Percentiles rank a stretch among this genome's conserved stretches.
Evolutionary conservation across 495 filamentous ascomycete genomes (phyloP).

Genomic region (Penicillium cataractarum): DNA sequence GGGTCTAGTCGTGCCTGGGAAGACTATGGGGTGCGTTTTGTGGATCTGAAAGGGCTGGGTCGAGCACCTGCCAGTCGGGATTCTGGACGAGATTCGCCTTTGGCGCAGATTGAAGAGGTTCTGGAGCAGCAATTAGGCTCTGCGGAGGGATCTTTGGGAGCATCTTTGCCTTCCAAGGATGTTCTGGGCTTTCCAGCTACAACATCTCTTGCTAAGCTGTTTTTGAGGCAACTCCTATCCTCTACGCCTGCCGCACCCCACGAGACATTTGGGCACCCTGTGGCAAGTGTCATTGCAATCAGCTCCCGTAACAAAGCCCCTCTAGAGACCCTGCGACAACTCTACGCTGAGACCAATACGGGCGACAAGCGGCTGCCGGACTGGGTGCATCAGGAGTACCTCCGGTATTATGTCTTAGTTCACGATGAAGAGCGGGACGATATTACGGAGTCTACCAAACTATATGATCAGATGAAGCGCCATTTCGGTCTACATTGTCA

Average conservation of each 20-base stretch:
- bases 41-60: conserved; percentile 48
- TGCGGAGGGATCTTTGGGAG: conserved; percentile 33
- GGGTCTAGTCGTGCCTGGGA: conserved; percentile 82
- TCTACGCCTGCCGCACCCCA: conserved; percentile 75
- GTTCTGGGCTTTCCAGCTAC: conserved; percentile 36
- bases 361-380: conserved; percentile 69
- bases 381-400: conserved; percentile 86
- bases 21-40: conserved; percentile 87
- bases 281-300: conserved; percentile 94
- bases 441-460: conserved; percentile 79
- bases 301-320: conserved; percentile 81
- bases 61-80: conserved; percentile 24
- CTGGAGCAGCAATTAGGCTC: conserved; percentile 51
- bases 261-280: conserved; percentile 92
- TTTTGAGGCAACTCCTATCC: conserved; percentile 81
- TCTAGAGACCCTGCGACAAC: conserved; percentile 77
- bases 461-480: conserved; percentile 98
- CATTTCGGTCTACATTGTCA: conserved; percentile 97
- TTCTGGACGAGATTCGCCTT: conserved; percentile 27
- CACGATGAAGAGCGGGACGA: conserved; percentile 96
- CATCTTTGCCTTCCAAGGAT: conserved; percentile 42
- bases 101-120: conserved; percentile 64
- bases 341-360: conserved; percentile 76
- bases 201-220: conserved; percentile 76
- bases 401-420: conserved; percentile 95